Evolutionary conservation across 306 rosid species (phyloP), one percentile per base, ranked within the genome.

Genomic region (Cucurbita argyrosperma): DNA sequence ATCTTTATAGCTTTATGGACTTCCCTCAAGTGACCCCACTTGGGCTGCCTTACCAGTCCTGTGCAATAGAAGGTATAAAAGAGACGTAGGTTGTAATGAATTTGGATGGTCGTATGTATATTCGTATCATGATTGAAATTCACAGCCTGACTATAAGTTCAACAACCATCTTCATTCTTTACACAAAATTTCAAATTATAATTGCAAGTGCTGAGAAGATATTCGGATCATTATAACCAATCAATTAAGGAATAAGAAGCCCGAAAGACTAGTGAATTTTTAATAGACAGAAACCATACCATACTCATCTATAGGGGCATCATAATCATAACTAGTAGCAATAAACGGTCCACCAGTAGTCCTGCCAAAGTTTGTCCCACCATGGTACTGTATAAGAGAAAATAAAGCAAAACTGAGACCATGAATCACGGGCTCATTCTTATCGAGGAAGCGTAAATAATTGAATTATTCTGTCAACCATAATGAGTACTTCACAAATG

Each of bases 1-100:
- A 89, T 93, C 86, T 90, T 90, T 76, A 94, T 78, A 81, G 93
- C 91, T 82, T 88, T 85, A 37, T 94, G 97, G 75, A 94, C 70
- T 77, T 94, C 98, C 78, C 78, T 90, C 64, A 94, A 89, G 87
- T 94, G 98, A 26, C 98, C 98, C 97, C 97, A 94, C 82, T 94
- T 94, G 0, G 97, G 98, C 67, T 94, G 99, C 70, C 93, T 89
- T 52, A 89, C 55, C 82, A 84, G 79, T 65, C 99, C 99, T 94
- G 89, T 83, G 76, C 73, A 80, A 14, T 43, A 19, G 69, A 8
- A 76, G 57, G 15, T 50, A 70, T 7, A 2, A 5, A 70, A 14
- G 26, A 30, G 57, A 8, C 8, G 21, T 49, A 26, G 23, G n/a
- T 46, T 14, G 13, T 69, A 15, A 69, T 16, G 21, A 30, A 69